A percentile compares a stretch with the other conserved stretches of the same genome.
These are phyloP conservation scores for Backusella tarrabulga DNA, from an alignment of 192 early-diverging fungal species.

Conservation along the genomic window DNA sequence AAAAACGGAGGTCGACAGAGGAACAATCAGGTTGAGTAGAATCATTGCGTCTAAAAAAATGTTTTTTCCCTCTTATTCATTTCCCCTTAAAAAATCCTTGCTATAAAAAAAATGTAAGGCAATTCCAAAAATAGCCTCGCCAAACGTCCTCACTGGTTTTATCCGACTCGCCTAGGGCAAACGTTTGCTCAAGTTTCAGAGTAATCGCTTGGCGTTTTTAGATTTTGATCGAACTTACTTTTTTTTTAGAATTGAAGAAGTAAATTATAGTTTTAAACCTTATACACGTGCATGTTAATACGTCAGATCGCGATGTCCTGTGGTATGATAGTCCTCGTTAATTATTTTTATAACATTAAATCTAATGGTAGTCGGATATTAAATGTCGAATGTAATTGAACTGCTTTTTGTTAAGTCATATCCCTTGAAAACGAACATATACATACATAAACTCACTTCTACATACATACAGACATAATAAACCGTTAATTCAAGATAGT, in stretches of 20 bases:
- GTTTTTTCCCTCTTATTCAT: not conserved
- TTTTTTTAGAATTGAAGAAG: not conserved
- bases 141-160: not conserved
- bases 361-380: not conserved
- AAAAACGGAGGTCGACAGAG: not conserved
- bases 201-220: not conserved
- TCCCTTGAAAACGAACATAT: not conserved
- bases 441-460: not conserved
- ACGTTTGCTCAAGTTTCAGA: not conserved
- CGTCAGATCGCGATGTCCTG: not conserved
- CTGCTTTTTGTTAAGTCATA: not conserved
- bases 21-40: not conserved
- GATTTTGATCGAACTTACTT: not conserved
- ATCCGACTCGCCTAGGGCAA: not conserved
- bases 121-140: conserved; percentile 8
- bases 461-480: not conserved
- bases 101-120: not conserved
- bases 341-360: not conserved
- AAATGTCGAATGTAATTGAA: not conserved
- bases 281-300: not conserved
- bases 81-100: not conserved
- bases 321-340: not conserved
- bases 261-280: not conserved
- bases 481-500: not conserved
- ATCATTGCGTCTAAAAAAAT: not conserved